A percentile compares a stretch with the other conserved stretches of the same genome.
Conservation (phyloP, 1,139 yeast species). For the Saccharomycopsis crataegensis region DNA sequence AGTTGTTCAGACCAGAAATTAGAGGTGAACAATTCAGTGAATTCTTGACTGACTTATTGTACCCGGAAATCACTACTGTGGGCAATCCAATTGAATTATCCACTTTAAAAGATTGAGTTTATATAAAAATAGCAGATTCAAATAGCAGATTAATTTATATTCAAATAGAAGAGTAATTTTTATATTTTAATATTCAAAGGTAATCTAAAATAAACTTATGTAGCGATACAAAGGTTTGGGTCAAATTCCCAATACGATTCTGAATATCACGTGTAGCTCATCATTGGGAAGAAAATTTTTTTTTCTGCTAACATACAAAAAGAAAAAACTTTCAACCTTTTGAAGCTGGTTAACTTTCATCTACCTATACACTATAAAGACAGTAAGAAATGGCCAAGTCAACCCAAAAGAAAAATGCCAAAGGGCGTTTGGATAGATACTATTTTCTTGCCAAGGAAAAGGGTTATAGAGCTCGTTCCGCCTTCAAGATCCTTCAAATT, state of each 20-base stretch:
- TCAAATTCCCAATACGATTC: no score
- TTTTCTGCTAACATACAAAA: neutral
- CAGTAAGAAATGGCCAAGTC: constrained; percentile 29
- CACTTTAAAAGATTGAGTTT: neutral
- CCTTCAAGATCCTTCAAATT: constrained; percentile 89
- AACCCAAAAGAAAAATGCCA: constrained; percentile 91
- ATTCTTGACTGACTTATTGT: constrained; percentile 63
- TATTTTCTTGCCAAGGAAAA: constrained; percentile 93
- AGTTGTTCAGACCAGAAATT: constrained; percentile 56
- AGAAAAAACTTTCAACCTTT: neutral
- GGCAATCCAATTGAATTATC: constrained; percentile 21
- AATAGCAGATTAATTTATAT: no score
- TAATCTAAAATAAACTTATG: neutral
- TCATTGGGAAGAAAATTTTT: neutral
- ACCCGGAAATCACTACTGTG: constrained; percentile 56
- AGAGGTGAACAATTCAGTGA: constrained; percentile 66
- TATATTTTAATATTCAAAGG: neutral
- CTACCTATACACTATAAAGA: no score
- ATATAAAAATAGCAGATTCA: neutral
- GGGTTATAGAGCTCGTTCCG: constrained; percentile 98
- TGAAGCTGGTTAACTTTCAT: neutral
- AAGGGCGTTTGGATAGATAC: constrained; percentile 98
- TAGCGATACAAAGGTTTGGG: neutral
- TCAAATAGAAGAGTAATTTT: no score
- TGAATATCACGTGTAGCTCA: no score